A percentile compares a stretch with the other conserved stretches of the same genome.
Evolutionary conservation across 345 rosid genomes (phyloP).

Genomic region (Kandelia obovata): DNA sequence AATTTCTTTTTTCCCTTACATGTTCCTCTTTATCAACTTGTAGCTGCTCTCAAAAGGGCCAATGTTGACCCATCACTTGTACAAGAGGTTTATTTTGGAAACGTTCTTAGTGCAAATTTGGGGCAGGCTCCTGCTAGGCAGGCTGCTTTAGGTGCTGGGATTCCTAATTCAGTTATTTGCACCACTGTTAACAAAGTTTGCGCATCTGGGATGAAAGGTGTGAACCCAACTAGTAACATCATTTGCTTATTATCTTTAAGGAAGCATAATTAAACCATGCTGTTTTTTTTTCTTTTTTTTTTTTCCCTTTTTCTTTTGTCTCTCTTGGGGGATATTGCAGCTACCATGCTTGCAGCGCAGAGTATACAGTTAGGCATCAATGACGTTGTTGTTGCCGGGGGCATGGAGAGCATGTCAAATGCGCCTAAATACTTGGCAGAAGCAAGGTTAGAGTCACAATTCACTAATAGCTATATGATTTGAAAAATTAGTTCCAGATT

Average conservation of each 20-base stretch:
- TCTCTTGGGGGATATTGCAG: conserved; percentile 38
- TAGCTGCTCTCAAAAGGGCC: conserved; percentile 91
- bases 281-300: too few species aligned
- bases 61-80: conserved; percentile 81
- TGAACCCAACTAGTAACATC: conserved; percentile 2
- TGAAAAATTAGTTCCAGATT: conserved; percentile 1
- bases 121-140: conserved; percentile 99
- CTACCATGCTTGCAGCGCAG: conserved; percentile 91
- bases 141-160: conserved; percentile 95
- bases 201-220: conserved; percentile 99
- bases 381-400: conserved; percentile 93
- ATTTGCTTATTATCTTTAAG: conserved; percentile 1
- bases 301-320: neutral
- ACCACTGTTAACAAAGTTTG: conserved; percentile 97
- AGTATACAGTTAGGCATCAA: conserved; percentile 91
- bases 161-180: conserved; percentile 77
- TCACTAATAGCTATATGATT: conserved; percentile 2
- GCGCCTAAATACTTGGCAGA: conserved; percentile 87
- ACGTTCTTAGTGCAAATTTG: conserved; percentile 90
- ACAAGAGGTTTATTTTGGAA: conserved; percentile 90
- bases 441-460: conserved; percentile 60
- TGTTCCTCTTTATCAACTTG: conserved; percentile 16
- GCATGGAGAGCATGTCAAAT: conserved; percentile 99
- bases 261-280: neutral
- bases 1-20: neutral